Conservation (phyloP, 495 filamentous ascomycete species). For the Aspergillus egyptiacus region DNA sequence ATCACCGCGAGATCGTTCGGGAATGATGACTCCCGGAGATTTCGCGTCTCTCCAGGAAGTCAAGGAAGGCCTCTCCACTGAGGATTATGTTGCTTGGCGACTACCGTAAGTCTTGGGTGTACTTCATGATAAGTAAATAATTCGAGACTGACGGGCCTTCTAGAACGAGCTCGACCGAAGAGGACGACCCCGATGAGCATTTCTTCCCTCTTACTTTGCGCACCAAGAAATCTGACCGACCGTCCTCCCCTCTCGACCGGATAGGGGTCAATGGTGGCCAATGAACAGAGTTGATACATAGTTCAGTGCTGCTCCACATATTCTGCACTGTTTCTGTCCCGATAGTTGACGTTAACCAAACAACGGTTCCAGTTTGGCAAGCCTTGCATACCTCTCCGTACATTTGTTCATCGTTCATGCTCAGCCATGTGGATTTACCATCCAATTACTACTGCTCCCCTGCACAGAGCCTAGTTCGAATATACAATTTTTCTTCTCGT, state of each 20-base stretch:
- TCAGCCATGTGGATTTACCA: too few species aligned
- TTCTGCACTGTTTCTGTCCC: neutral
- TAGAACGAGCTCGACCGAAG: constrained; percentile 68
- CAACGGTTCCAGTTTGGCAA: neutral
- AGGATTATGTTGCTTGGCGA: constrained; percentile 98
- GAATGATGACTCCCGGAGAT: constrained; percentile 99
- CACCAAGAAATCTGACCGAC: constrained; percentile 38
- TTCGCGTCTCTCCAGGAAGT: constrained; percentile 95
- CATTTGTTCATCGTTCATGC: neutral
- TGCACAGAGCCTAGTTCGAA: too few species aligned
- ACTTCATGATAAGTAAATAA: neutral
- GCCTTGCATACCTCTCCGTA: neutral
- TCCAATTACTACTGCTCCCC: too few species aligned
- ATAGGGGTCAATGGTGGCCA: constrained; percentile 32
- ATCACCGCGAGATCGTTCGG: constrained; percentile 80
- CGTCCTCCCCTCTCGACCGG: constrained; percentile 38
- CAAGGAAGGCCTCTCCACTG: constrained; percentile 85
- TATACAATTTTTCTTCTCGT: too few species aligned
- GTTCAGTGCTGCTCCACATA: neutral
- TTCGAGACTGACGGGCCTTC: neutral
- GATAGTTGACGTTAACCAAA: neutral
- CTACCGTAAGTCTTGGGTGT: constrained; percentile 88
- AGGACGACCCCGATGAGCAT: constrained; percentile 93
- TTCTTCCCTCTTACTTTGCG: constrained; percentile 81
- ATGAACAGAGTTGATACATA: neutral